phyloP scores from a whole-genome alignment of 148 eudicot genomes.

The Silene conica region DNA sequence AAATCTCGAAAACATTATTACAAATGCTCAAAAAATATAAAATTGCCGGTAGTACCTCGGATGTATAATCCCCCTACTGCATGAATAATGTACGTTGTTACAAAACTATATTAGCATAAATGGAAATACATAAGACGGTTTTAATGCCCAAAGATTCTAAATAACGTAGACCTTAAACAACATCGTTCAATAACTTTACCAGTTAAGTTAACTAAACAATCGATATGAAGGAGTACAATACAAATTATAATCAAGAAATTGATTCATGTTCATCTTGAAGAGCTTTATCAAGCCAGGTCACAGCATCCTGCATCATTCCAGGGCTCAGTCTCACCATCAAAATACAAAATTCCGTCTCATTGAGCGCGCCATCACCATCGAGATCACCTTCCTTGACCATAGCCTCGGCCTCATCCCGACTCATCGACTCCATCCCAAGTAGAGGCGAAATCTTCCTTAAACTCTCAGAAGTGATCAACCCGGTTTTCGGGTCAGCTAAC shows the following conservation, averaged over 20 bases:
- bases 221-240: neutral
- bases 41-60: too few species aligned
- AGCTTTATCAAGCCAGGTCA: conserved; percentile 27
- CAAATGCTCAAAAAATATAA: too few species aligned
- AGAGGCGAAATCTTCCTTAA: conserved; percentile 30
- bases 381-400: conserved; percentile 34
- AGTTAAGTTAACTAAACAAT: neutral
- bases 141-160: too few species aligned
- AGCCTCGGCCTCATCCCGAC: conserved; percentile 22
- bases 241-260: neutral
- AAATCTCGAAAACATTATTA: too few species aligned
- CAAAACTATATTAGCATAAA: too few species aligned
- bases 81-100: too few species aligned
- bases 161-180: too few species aligned
- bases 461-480: conserved; percentile 32
- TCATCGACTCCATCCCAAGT: conserved; percentile 31
- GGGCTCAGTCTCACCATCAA: conserved; percentile 41
- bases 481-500: conserved; percentile 22
- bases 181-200: too few species aligned
- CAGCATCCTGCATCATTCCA: conserved; percentile 29
- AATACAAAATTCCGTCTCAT: conserved; percentile 33
- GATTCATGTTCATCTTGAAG: conserved; percentile 19
- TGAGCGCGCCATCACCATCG: conserved; percentile 29
- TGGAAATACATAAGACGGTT: too few species aligned
- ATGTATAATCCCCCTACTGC: too few species aligned